These are phyloP conservation scores for Dryas octopetala DNA, from an alignment of 306 rosid species.

Conservation along the genomic window DNA sequence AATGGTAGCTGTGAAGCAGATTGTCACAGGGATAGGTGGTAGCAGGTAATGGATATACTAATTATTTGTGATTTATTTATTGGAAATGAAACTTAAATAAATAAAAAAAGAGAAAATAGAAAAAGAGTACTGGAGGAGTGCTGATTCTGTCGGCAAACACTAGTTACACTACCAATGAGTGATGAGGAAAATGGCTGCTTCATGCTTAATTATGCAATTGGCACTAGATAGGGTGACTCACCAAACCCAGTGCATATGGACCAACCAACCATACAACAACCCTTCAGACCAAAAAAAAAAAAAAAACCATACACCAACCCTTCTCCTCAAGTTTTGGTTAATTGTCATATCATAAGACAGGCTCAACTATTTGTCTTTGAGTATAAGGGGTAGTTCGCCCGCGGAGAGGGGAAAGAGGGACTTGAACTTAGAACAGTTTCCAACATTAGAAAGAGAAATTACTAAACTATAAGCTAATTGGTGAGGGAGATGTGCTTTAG, in stretches of 20 bases:
- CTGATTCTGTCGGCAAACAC: constrained; percentile 8
- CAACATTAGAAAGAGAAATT: no score
- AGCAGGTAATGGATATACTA: background rate
- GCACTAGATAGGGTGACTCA: background rate
- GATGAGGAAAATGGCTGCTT: background rate
- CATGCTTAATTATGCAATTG: background rate
- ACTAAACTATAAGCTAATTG: no score
- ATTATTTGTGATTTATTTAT: background rate
- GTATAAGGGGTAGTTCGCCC: no score
- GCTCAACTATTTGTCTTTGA: no score
- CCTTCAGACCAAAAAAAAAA: background rate
- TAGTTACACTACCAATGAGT: background rate
- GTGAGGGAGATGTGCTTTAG: no score
- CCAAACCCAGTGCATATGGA: background rate
- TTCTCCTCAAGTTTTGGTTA: no score
- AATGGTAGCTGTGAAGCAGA: constrained; percentile 10
- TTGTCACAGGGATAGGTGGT: background rate
- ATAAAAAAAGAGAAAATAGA: background rate
- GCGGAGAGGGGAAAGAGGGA: no score
- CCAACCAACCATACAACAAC: background rate
- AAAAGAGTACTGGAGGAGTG: background rate
- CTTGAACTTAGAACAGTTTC: no score
- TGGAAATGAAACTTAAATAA: constrained; percentile 9
- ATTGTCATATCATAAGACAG: no score
- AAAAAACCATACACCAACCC: background rate